Conservation (phyloP, 2,329 filamentous ascomycete genomes). For the Fusarium luffae region DNA sequence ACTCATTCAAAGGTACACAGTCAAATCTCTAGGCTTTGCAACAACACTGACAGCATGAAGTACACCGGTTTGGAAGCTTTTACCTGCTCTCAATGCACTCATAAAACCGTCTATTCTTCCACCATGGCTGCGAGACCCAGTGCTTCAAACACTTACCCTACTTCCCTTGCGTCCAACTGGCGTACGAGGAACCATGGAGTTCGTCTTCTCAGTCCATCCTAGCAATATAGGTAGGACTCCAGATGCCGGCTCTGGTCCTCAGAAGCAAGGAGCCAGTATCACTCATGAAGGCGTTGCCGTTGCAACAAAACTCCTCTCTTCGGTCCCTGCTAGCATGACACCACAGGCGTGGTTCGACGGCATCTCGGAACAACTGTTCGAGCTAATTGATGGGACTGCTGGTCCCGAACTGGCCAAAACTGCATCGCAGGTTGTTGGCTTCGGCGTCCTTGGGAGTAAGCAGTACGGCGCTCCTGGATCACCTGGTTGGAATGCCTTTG, state of each 20-base stretch:
- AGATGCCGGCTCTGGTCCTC: slow-evolving; percentile 55
- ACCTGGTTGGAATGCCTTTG: slow-evolving; percentile 72
- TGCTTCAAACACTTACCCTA: slow-evolving; percentile 68
- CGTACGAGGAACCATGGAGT: slow-evolving; percentile 75
- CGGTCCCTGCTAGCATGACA: slow-evolving; percentile 65
- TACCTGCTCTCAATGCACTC: slow-evolving; percentile 71
- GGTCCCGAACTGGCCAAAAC: slow-evolving; percentile 52
- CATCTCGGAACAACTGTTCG: slow-evolving; percentile 70
- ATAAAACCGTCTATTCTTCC: slow-evolving; percentile 70
- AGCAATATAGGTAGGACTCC: slow-evolving; percentile 56
- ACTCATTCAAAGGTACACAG: slow-evolving; percentile 61
- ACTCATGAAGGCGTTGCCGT: slow-evolving; percentile 75
- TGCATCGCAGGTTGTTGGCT: slow-evolving; percentile 56
- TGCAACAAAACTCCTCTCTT: slow-evolving; percentile 70
- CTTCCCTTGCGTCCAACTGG: slow-evolving; percentile 72
- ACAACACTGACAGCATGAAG: slow-evolving; percentile 39
- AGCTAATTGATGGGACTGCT: slow-evolving; percentile 67
- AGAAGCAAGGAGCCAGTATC: slow-evolving; percentile 70
- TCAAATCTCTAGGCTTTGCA: too few relatives aligned
- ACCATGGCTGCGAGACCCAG: slow-evolving; percentile 66
- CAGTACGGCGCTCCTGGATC: slow-evolving; percentile 71
- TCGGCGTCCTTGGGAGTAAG: slow-evolving; percentile 73
- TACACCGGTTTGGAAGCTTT: slow-evolving; percentile 60
- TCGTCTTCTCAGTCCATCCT: slow-evolving; percentile 76
- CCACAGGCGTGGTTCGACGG: slow-evolving; percentile 69